These are phyloP conservation scores for Candida sakaeoensis DNA, from an alignment of 805 yeast genomes.

Conservation along the genomic window DNA sequence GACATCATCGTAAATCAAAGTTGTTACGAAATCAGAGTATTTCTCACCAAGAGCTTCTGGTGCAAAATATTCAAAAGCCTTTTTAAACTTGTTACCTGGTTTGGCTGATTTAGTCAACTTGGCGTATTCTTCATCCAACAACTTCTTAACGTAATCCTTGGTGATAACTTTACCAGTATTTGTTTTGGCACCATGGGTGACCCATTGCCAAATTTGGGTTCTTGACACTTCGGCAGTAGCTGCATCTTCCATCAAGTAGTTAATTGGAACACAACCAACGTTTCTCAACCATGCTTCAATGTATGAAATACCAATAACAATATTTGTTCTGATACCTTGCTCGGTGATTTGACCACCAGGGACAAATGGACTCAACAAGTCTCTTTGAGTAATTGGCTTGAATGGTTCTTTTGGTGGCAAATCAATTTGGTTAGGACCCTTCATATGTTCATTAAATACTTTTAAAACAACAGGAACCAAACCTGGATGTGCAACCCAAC, in stretches of 20 bases:
- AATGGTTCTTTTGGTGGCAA: constrained; percentile 45
- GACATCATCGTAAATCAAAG: constrained; percentile 70
- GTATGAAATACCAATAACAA: constrained; percentile 72
- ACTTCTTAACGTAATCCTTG: constrained; percentile 52
- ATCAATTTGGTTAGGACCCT: constrained; percentile 76
- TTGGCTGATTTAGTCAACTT: constrained; percentile 47
- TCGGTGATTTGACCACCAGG: constrained; percentile 62
- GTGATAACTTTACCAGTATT: constrained; percentile 59
- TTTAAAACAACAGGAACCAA: constrained; percentile 68
- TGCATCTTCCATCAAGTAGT: constrained; percentile 85
- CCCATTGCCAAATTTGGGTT: constrained; percentile 82
- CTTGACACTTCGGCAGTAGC: constrained; percentile 87
- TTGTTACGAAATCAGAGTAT: constrained; percentile 75
- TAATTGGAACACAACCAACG: constrained; percentile 81
- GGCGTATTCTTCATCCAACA: constrained; percentile 60
- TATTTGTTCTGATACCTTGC: constrained; percentile 66
- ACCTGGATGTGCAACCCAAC: constrained; percentile 90
- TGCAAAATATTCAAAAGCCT: constrained; percentile 67
- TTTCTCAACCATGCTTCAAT: constrained; percentile 87
- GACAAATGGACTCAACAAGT: constrained; percentile 61
- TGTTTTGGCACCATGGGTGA: constrained; percentile 60
- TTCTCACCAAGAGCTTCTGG: constrained; percentile 71
- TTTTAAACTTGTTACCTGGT: constrained; percentile 60
- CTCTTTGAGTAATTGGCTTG: constrained; percentile 54
- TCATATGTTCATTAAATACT: constrained; percentile 73